Conservation (phyloP, 176 grass and related monocot genomes). For the Carex pumila region DNA sequence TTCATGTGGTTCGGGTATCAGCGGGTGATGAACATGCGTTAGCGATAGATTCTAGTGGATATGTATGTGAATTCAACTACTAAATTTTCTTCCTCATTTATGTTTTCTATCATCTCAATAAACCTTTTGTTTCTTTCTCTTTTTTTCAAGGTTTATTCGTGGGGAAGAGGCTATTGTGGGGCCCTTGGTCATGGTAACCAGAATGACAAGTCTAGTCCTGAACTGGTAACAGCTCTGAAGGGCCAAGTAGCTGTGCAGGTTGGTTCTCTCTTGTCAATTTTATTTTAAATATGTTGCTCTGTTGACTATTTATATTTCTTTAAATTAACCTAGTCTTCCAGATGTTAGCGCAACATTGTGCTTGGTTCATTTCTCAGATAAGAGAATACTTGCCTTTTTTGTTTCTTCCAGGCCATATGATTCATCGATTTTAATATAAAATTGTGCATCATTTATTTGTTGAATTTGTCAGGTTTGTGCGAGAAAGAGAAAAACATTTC, state of each 20-base stretch:
- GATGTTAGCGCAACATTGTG: neutral
- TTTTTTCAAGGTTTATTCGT: slow-evolving; percentile 82
- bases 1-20: slow-evolving; percentile 87
- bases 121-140: slow-evolving; percentile 2
- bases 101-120: neutral
- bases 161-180: slow-evolving; percentile 97
- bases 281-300: neutral
- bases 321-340: neutral
- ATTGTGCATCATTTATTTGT: neutral
- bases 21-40: slow-evolving; percentile 97
- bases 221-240: slow-evolving; percentile 57
- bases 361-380: neutral
- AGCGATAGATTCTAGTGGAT: slow-evolving; percentile 80
- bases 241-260: slow-evolving; percentile 86
- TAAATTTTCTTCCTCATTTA: neutral
- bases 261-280: neutral
- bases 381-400: neutral
- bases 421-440: neutral
- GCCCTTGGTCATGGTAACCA: slow-evolving; percentile 96
- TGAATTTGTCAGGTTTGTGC: slow-evolving; percentile 65
- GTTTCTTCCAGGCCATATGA: neutral
- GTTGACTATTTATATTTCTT: neutral
- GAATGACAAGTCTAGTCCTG: slow-evolving; percentile 89
- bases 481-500: slow-evolving; percentile 94
- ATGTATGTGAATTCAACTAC: slow-evolving; percentile 36